Conservation (phyloP, 2,329 filamentous ascomycete genomes). For the Sporothrix humicola region DNA sequence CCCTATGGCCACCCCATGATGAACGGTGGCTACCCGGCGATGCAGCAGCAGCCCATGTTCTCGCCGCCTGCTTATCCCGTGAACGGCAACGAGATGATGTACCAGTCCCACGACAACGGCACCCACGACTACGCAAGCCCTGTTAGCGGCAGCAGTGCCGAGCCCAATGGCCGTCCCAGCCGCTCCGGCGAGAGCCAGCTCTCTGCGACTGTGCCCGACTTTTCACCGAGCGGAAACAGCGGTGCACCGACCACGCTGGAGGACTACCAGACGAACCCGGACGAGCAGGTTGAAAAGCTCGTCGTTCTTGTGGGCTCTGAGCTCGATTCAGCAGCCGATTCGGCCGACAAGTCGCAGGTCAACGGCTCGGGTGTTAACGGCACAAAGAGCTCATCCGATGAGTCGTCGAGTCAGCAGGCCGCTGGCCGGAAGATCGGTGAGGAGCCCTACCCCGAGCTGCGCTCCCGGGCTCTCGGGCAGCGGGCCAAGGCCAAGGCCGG, state of each 20-base stretch:
- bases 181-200: slow-evolving; percentile 57
- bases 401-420: neutral
- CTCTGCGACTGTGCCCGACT: slow-evolving; percentile 68
- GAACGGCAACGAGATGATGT: slow-evolving; percentile 42
- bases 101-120: slow-evolving; percentile 40
- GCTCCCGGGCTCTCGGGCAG: slow-evolving; percentile 48
- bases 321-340: slow-evolving; percentile 32
- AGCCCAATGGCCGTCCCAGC: slow-evolving; percentile 50
- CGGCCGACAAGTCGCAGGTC: neutral
- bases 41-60: slow-evolving; percentile 40
- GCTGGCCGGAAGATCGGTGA: slow-evolving; percentile 14
- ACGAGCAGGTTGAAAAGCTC: slow-evolving; percentile 44
- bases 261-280: slow-evolving; percentile 44
- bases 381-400: slow-evolving; percentile 3
- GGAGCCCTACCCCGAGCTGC: slow-evolving; percentile 47
- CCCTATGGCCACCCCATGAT: slow-evolving; percentile 41
- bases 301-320: slow-evolving; percentile 40
- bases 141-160: slow-evolving; percentile 43
- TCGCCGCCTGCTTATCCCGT: slow-evolving; percentile 40
- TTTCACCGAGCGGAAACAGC: slow-evolving; percentile 51
- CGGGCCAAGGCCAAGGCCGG: slow-evolving; percentile 45
- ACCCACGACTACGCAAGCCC: slow-evolving; percentile 26
- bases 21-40: slow-evolving; percentile 42
- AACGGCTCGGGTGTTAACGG: slow-evolving; percentile 22
- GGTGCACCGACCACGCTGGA: slow-evolving; percentile 42